Evolutionary conservation across 2,329 filamentous ascomycete genomes (phyloP).

Genomic region (Purpureocillium lavendulum): DNA sequence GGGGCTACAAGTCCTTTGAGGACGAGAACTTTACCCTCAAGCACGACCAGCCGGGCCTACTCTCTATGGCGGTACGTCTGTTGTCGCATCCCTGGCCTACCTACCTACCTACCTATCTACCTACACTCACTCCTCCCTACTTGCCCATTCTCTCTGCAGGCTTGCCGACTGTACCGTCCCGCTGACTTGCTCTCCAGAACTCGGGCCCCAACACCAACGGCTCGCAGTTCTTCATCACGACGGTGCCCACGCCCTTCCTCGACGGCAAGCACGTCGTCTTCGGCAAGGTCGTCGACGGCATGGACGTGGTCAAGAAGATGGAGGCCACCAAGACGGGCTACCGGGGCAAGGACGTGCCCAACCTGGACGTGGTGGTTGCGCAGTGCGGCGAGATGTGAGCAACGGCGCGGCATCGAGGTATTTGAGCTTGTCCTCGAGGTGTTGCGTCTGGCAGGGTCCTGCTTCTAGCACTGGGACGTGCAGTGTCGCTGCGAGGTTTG

Average conservation of each 20-base stretch:
- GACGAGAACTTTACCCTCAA: constrained; percentile 84
- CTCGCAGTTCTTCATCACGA: constrained; percentile 96
- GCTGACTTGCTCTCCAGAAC: constrained; percentile 55
- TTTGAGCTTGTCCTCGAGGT: too few relatives aligned
- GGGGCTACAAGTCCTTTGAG: constrained; percentile 72
- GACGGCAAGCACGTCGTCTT: constrained; percentile 95
- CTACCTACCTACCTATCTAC: background rate
- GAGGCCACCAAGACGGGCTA: constrained; percentile 80
- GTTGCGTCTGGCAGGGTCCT: too few relatives aligned
- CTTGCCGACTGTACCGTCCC: too few relatives aligned
- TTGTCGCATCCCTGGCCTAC: background rate
- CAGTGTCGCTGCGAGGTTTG: too few relatives aligned
- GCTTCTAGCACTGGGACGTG: too few relatives aligned
- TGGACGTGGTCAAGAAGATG: constrained; percentile 88
- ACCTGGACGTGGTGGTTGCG: constrained; percentile 72
- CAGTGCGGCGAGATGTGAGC: constrained; percentile 88
- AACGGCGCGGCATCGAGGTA: background rate
- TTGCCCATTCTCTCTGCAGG: background rate
- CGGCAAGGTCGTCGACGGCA: constrained; percentile 78
- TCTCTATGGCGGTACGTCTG: constrained; percentile 81
- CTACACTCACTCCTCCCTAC: background rate
- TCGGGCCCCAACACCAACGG: constrained; percentile 89
- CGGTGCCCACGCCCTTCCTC: constrained; percentile 75
- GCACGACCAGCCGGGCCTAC: constrained; percentile 70
- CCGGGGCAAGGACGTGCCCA: constrained; percentile 68